Conservation (phyloP, 192 early-diverging fungal species). For the Entomortierella beljakovae region DNA sequence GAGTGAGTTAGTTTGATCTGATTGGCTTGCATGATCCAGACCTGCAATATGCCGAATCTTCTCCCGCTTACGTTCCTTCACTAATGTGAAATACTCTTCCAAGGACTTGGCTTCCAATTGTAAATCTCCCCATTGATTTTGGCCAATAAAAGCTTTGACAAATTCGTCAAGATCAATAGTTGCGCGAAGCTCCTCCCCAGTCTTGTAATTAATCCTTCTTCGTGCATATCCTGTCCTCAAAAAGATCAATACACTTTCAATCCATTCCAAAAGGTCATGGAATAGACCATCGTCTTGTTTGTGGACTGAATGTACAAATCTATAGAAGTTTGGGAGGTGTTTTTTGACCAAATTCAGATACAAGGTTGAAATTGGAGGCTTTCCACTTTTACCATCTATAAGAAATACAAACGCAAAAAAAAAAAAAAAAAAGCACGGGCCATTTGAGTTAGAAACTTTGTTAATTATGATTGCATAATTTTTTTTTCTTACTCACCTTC, state of each 20-base stretch:
- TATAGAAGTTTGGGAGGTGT: conserved; percentile 65
- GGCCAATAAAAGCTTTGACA: conserved; percentile 35
- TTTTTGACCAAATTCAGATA: conserved; percentile 58
- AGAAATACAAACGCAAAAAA: not conserved
- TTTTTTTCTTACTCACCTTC: conserved; percentile 20
- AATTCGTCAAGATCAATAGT: conserved; percentile 39
- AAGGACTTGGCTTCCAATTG: conserved; percentile 43
- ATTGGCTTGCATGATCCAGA: conserved; percentile 13
- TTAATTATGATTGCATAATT: not conserved
- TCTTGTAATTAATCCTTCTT: conserved; percentile 41
- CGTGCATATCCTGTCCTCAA: conserved; percentile 53
- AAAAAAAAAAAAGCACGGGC: conserved; percentile 7
- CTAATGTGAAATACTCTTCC: conserved; percentile 17
- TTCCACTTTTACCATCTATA: conserved; percentile 13
- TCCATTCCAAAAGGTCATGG: conserved; percentile 58
- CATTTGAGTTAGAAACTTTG: too few relatives aligned
- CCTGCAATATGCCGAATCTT: conserved; percentile 44
- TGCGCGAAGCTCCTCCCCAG: conserved; percentile 16
- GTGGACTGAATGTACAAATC: conserved; percentile 67
- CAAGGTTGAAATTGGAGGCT: conserved; percentile 50
- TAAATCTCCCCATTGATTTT: conserved; percentile 30
- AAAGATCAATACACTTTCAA: conserved; percentile 56
- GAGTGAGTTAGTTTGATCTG: not conserved
- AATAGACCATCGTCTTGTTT: conserved; percentile 62
- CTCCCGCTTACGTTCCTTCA: conserved; percentile 50